A percentile compares a stretch with the other conserved stretches of the same genome.
phyloP scores from a whole-genome alignment of 2,329 filamentous ascomycete genomes.

The Madurella fahalii region DNA sequence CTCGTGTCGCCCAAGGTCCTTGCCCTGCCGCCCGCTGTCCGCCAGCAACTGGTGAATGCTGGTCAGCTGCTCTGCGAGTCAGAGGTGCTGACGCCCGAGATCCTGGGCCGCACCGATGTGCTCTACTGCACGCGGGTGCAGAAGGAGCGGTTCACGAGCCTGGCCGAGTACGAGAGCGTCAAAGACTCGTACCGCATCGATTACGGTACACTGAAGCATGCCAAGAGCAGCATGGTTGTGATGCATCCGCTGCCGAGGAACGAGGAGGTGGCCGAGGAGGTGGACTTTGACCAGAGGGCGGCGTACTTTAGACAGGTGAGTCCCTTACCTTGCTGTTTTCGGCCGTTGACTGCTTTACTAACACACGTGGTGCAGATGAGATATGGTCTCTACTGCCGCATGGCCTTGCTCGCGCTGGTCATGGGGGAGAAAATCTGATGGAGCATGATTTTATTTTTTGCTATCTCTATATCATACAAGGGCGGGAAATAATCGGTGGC shows the following conservation, averaged over 20 bases:
- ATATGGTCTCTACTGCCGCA: slow-evolving; percentile 95
- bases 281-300: slow-evolving; percentile 94
- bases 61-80: slow-evolving; percentile 76
- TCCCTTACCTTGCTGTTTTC: background rate
- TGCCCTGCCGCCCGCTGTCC: slow-evolving; percentile 69
- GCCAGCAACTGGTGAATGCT: slow-evolving; percentile 64
- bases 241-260: slow-evolving; percentile 95
- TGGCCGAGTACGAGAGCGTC: slow-evolving; percentile 76
- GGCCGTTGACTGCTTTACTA: slow-evolving; percentile 31
- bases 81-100: slow-evolving; percentile 76
- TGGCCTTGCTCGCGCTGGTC: slow-evolving; percentile 93
- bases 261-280: slow-evolving; percentile 88
- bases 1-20: slow-evolving; percentile 81
- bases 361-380: slow-evolving; percentile 66
- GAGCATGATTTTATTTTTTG: slow-evolving; percentile 1
- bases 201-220: slow-evolving; percentile 82
- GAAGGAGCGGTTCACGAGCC: slow-evolving; percentile 86
- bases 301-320: slow-evolving; percentile 99
- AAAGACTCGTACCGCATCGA: slow-evolving; percentile 88
- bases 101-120: slow-evolving; percentile 81
- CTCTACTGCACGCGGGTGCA: slow-evolving; percentile 97
- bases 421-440: slow-evolving; percentile 50
- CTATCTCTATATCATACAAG: background rate
- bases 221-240: slow-evolving; percentile 89
- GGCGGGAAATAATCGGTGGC: background rate